phyloP scores from a whole-genome alignment of 495 filamentous ascomycete species.

The Aspergillus leporis region DNA sequence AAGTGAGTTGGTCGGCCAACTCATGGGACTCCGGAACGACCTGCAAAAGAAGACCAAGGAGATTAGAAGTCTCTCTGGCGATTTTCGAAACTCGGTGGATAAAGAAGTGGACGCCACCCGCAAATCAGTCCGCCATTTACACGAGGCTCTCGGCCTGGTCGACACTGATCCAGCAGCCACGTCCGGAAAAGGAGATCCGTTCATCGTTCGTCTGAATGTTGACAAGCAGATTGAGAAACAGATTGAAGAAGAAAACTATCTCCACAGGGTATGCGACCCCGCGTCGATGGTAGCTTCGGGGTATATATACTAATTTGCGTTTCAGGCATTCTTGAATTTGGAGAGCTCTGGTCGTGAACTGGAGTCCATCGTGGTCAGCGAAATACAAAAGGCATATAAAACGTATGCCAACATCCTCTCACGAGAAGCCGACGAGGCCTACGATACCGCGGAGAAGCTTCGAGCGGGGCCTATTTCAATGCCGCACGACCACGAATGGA shows the following conservation, averaged over 20 bases:
- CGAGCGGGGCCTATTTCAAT: conserved; percentile 82
- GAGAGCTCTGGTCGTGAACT: conserved; percentile 93
- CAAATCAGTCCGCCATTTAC: conserved; percentile 71
- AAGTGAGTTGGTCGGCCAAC: conserved; percentile 81
- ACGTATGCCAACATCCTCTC: conserved; percentile 87
- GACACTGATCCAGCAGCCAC: conserved; percentile 74
- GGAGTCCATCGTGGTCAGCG: conserved; percentile 91
- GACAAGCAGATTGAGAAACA: conserved; percentile 89
- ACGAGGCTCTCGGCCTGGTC: conserved; percentile 74
- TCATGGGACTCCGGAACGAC: conserved; percentile 84
- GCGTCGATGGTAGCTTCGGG: background rate
- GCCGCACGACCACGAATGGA: conserved; percentile 92
- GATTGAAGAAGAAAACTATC: conserved; percentile 95
- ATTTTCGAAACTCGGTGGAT: conserved; percentile 84
- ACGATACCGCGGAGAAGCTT: conserved; percentile 76
- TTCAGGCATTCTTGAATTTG: conserved; percentile 87
- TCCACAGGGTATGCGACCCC: conserved; percentile 70
- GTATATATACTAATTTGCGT: background rate
- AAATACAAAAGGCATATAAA: conserved; percentile 97
- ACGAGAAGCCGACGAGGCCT: conserved; percentile 80
- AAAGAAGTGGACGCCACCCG: conserved; percentile 55
- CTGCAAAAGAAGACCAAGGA: conserved; percentile 96
- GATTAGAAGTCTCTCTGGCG: conserved; percentile 85
- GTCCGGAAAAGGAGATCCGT: conserved; percentile 87
- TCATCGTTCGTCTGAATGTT: conserved; percentile 77